phyloP scores from a whole-genome alignment of 768 basidiomycete genomes.

The Tephrocybe rancida region DNA sequence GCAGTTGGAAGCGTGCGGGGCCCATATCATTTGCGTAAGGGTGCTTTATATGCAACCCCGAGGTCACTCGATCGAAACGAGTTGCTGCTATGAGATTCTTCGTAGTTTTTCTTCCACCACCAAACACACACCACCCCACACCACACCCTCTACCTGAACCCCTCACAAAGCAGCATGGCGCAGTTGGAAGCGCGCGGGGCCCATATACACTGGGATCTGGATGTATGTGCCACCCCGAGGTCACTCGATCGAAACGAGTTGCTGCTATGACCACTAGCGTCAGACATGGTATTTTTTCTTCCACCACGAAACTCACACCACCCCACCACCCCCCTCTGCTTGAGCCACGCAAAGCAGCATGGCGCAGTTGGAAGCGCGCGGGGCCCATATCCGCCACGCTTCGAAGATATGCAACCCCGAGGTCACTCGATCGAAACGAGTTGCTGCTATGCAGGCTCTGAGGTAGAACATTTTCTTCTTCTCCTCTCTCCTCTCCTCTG shows the following conservation, averaged over 20 bases:
- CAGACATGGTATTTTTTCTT: no score
- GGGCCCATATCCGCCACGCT: no score
- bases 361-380: no score
- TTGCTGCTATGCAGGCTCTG: conserved; percentile 2
- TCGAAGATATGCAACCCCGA: conserved; percentile 13
- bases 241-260: conserved; percentile 14
- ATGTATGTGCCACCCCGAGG: conserved; percentile 12
- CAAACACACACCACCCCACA: no score
- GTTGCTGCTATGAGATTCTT: conserved; percentile 4
- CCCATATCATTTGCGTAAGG: conserved; percentile 19
- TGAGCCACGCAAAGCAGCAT: no score
- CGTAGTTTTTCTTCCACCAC: background rate
- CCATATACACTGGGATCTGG: no score
- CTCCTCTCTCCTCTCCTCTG: no score
- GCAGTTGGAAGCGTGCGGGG: no score
- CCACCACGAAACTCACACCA: background rate
- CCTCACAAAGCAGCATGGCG: background rate
- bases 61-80: conserved; percentile 15
- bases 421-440: conserved; percentile 14
- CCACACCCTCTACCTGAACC: no score
- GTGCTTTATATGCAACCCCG: conserved; percentile 11
- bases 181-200: no score
- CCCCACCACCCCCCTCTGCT: no score
- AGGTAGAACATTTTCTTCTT: background rate
- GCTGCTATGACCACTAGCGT: background rate